Evolutionary conservation across 139 green algal genomes (phyloP), one percentile per base, ranked within the genome.

Genomic region (Eudorina sp.): DNA sequence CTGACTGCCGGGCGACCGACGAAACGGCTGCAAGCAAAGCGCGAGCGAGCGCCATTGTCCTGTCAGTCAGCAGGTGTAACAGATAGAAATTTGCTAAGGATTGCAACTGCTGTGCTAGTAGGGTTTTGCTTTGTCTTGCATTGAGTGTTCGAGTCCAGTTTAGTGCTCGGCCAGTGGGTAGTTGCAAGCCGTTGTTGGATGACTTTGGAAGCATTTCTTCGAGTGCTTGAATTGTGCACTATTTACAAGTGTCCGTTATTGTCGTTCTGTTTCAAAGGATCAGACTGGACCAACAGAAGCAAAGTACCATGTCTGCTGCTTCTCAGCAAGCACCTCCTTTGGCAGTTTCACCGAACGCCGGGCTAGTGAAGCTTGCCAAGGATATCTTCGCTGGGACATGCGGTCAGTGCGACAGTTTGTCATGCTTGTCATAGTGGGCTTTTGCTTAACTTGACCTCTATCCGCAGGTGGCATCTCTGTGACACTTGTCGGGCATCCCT

Each of bases 401-500:
- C 86, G 94, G 94, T 96, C 53, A 36, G 90, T 60, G 38, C 27
- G 40, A 11, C 5, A 89, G 53, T 21, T 62, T n/a, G 45, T 27
- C 38, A 36, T 73, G 27, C 29, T 23, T 41, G 64, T 53, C 40
- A 29, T 77, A 48, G 4, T 29, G 34, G 38, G 40, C 40, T 48
- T 19, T 38, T 23, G 25, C 36, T 14, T 53, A 55, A 74, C 40
- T 46, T 69, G 36, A 41, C 13, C 19, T 66, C 46, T 11, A 14
- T 53, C 9, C 53, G 72, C 91, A 97, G 96, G 97, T 70, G 97
- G 97, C 62, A 97, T 99, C 31, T 94, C 94, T 23, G 97, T 99
- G 0, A 98, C 96, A 0, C 79, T 96, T 29, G 94, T 98, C 18
- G 97, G 97, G 1, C 97, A 99, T 68, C 97, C 97, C 2, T 98